Percentiles rank a stretch among this genome's conserved stretches.
Conservation (phyloP, 306 rosid species). For the Amphicarpaea edgeworthii region DNA sequence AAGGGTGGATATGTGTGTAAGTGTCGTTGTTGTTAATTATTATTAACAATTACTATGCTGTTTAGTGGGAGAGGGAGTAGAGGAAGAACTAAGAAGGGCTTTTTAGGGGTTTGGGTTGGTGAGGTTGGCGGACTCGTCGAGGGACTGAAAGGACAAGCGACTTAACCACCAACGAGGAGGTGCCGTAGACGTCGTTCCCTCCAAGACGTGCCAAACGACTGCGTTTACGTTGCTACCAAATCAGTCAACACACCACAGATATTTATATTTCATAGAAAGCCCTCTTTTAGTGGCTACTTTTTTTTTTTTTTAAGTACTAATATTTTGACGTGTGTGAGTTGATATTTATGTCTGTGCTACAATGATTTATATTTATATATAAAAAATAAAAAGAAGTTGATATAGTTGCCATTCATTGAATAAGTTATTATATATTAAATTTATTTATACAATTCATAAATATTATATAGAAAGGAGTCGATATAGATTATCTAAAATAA, state of each 20-base stretch:
- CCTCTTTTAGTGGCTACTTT: neutral
- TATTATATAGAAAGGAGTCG: too few species aligned
- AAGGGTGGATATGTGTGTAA: too few species aligned
- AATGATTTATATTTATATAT: neutral
- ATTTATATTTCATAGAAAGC: neutral
- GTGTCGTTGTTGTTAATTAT: neutral
- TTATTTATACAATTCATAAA: too few species aligned
- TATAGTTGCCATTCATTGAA: too few species aligned
- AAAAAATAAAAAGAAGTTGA: neutral
- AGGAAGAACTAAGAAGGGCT: neutral
- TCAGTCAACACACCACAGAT: slow-evolving; percentile 19
- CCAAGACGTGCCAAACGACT: slow-evolving; percentile 47
- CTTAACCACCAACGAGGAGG: slow-evolving; percentile 52
- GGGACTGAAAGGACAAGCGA: slow-evolving; percentile 66
- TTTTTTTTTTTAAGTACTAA: neutral
- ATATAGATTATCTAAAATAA: too few species aligned
- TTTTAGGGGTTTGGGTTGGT: neutral
- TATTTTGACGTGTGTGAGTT: neutral
- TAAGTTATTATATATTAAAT: too few species aligned
- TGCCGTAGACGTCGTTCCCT: slow-evolving; percentile 47
- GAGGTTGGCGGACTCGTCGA: slow-evolving; percentile 86
- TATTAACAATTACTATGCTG: neutral
- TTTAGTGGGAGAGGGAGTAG: neutral
- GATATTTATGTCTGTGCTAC: neutral
- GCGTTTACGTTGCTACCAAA: neutral